A percentile compares a stretch with the other conserved stretches of the same genome.
Evolutionary conservation across 1,284 basidiomycete genomes (phyloP).

Genomic region (Cryptococcus sp.): DNA sequence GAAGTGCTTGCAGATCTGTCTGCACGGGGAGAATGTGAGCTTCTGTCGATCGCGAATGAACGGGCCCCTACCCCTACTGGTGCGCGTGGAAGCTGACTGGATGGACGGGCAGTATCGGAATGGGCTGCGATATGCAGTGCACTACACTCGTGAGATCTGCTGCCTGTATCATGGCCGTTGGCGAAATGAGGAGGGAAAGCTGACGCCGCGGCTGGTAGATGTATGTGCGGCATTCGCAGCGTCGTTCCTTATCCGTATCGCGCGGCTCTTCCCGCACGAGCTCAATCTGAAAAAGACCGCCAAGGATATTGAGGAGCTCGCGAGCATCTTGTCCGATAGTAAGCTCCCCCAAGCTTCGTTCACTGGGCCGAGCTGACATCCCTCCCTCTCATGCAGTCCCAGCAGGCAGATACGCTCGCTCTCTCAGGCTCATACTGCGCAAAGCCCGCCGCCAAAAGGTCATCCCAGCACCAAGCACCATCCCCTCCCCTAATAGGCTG

Average conservation of each 20-base stretch:
- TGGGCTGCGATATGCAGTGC: constrained; percentile 72
- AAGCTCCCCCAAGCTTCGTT: constrained; percentile 24
- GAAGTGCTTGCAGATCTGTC: constrained; percentile 46
- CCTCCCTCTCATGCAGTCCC: constrained; percentile 58
- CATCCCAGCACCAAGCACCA: constrained; percentile 48
- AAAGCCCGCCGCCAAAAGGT: constrained; percentile 66
- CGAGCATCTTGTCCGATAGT: constrained; percentile 72
- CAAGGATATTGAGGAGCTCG: constrained; percentile 71
- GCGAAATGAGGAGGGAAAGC: constrained; percentile 46
- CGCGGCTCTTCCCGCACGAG: constrained; percentile 79
- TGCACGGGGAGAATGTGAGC: constrained; percentile 43
- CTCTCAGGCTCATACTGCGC: constrained; percentile 80
- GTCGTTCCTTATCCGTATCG: constrained; percentile 78
- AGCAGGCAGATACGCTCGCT: constrained; percentile 81
- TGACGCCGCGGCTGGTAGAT: constrained; percentile 51
- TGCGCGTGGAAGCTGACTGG: background rate
- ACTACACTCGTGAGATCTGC: constrained; percentile 52
- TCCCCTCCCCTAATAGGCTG: constrained; percentile 36
- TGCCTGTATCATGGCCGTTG: constrained; percentile 47
- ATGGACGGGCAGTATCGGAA: constrained; percentile 71
- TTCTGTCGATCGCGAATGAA: background rate
- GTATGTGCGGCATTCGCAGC: constrained; percentile 89
- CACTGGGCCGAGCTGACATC: constrained; percentile 7
- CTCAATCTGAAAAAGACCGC: constrained; percentile 73
- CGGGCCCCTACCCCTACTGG: too few species aligned